Conservation (phyloP, 306 rosid genomes). For the Rosa persica region DNA sequence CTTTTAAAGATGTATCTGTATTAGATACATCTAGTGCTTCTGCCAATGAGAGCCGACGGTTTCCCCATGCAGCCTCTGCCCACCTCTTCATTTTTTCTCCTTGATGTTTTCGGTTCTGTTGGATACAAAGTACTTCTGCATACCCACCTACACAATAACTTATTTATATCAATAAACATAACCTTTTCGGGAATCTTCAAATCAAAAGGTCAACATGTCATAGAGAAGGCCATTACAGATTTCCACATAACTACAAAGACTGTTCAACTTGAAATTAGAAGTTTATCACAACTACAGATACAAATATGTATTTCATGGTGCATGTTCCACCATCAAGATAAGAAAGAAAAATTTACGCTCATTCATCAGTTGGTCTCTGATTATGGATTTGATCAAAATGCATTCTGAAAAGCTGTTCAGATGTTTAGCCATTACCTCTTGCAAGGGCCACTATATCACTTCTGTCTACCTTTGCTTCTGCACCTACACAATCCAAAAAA, state of each 20-base stretch:
- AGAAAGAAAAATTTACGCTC: background rate
- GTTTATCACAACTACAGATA: background rate
- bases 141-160: conserved; percentile 55
- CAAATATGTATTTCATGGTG: background rate
- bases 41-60: conserved; percentile 62
- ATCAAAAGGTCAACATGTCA: background rate
- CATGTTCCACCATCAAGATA: background rate
- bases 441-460: conserved; percentile 75
- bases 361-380: background rate
- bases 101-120: conserved; percentile 70
- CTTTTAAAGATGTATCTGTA: conserved; percentile 38
- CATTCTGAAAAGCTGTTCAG: conserved; percentile 15
- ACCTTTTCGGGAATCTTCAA: background rate
- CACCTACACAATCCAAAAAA: conserved; percentile 33
- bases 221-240: background rate
- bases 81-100: conserved; percentile 58
- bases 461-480: conserved; percentile 41
- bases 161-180: conserved; percentile 1
- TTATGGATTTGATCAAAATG: background rate
- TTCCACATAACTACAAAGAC: conserved; percentile 5
- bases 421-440: conserved; percentile 58
- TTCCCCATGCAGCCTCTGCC: conserved; percentile 63
- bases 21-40: conserved; percentile 65
- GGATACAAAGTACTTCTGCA: conserved; percentile 71
- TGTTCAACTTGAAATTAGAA: background rate